Evolutionary conservation across 129 eudicot genomes (phyloP).

Genomic region (Tanacetum coccineum): DNA sequence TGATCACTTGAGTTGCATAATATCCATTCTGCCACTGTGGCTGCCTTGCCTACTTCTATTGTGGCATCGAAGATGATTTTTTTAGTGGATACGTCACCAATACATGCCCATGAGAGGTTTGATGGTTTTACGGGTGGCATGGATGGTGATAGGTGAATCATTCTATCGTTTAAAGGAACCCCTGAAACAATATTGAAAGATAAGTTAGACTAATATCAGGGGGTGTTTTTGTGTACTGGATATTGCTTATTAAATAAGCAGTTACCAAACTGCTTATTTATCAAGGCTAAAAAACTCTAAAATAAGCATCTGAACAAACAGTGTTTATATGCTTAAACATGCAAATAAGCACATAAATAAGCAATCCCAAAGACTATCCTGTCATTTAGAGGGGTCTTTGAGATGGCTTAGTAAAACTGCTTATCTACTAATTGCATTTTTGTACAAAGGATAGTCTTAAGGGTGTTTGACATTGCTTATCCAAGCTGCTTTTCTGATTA

Average conservation of each 20-base stretch:
- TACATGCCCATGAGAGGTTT: conserved; percentile 29
- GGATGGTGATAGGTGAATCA: conserved; percentile 29
- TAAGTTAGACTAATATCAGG: background rate
- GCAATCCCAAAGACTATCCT: background rate
- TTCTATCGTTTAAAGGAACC: conserved; percentile 23
- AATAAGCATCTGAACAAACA: too few species aligned
- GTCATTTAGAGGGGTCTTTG: too few species aligned
- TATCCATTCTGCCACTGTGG: conserved; percentile 14
- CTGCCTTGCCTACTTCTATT: conserved; percentile 20
- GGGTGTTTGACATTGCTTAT: too few species aligned
- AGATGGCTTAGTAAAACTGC: too few species aligned
- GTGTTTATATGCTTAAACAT: too few species aligned
- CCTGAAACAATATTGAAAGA: conserved; percentile 31
- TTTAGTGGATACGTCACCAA: conserved; percentile 20
- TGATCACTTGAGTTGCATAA: conserved; percentile 31
- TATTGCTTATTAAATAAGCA: background rate
- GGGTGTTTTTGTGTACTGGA: background rate
- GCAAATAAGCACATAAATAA: background rate
- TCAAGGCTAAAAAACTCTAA: too few species aligned
- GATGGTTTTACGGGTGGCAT: conserved; percentile 30
- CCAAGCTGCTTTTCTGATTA: too few species aligned
- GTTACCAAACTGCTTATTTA: background rate
- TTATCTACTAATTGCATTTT: too few species aligned
- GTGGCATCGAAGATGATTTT: conserved; percentile 6
- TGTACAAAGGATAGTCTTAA: too few species aligned